Base-by-base conservation (phyloP, 495 filamentous ascomycete species). In the Neurospora sp. region DNA sequence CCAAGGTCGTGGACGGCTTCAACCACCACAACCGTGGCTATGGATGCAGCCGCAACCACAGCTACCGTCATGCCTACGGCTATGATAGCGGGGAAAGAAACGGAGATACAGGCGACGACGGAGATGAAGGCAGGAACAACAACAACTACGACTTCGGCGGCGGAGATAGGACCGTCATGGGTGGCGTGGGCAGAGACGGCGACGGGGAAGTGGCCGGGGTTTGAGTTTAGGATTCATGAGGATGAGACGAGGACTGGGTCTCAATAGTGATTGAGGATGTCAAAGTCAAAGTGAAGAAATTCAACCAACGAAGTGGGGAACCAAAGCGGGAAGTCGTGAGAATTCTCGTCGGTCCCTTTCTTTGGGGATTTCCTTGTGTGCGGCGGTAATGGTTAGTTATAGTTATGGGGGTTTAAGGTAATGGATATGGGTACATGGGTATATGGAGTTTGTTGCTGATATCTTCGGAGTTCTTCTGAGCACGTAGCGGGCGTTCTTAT, bases 191-290 rank as follows among this genome's bases (percentile, higher is more conserved):
- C 27, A 72, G 42, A 16, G 18, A 59, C 11, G 20, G 71, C 41
- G 12, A 39, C 10, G 38, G 72, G 18, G 70, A 59, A 14, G 44
- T 11, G 23, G n/a, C 46, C 9, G 5, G 66, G 14, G 18, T 73
- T 76, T 72, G 78, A 76, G 69, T 81, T 81, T 46, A 8, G 39
- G 70, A 77, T 81, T 46, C 75, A 81, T 72, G 79, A 81, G 66
- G 79, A 79, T 70, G 74, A 70, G 35, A 74, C 70, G 12, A 31
- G 54, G 6, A 62, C 23, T 35, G 54, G 14, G 23, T 5, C 39
- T 40, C 35, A 37, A 54, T 20, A 27, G 27, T 5, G 27, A 8
- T 0, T 35, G 12, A 4, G 3, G 27, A 35, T 18, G 54, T 62
- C 12, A 8, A 35, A 31, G 12, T 62, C 11, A 7, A 35, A 35